Evolutionary conservation across 2,329 filamentous ascomycete species (phyloP), one percentile per base, ranked within the genome.

Genomic region (Keithomyces neogunnii): DNA sequence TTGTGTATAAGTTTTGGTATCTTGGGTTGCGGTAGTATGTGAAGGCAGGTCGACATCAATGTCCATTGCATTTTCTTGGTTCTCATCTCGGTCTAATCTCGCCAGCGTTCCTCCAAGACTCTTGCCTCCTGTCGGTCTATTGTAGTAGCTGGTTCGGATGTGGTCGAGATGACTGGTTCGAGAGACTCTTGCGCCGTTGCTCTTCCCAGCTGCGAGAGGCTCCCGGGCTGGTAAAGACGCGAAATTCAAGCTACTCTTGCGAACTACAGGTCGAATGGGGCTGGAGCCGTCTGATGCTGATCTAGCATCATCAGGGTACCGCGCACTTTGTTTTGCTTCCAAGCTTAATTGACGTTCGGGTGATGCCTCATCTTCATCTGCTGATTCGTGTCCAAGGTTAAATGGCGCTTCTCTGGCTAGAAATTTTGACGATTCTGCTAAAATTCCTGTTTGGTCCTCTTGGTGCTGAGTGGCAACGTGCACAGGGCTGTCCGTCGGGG

Each of bases 191-290:
- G 79, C 77, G 13, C 85, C 90, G 62, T 90, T 81, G 65, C 87
- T 95, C 70, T 91, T 92, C 66, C 95, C 95, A 13, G 81, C 81
- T 33, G 84, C 82, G 49, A 97, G 74, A 36, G 92, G 92, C 62
- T 97, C 92, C 55, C 93, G 81, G 3, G 92, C 91, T 32, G 93
- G 93, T 10, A 99, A 75, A 19, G 93, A 89, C 38, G 93, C 89
- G 70, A 99, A 97, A 53, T 88, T 95, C 54, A 99, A 77, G 65
- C 92, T 97, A 69, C 91, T 96, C 75, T 97, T 97, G 54, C 92
- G 85, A 58, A 95, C 80, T 32, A 88, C 75, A 2, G 86, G 86
- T 58, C 88, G 79, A 47, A 87, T 82, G 0, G 88, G 88, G 59
- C 86, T 91, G 0, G 87, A 89, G 1, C 73, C 77, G 46, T 88